Conservation (phyloP, 805 yeast species). For the Candida succiphila region DNA sequence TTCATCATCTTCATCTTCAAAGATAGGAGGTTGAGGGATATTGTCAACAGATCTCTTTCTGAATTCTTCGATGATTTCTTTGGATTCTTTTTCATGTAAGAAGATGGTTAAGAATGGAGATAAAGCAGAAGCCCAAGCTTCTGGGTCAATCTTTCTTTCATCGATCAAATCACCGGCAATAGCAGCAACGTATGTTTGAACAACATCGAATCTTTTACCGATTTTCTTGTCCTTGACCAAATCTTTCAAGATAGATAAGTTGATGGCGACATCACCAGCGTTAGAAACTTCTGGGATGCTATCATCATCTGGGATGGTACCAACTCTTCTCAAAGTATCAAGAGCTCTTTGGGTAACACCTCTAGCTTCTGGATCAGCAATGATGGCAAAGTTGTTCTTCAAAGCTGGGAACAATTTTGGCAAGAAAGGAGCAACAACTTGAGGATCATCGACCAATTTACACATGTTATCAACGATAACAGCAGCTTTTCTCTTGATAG, state of each 20-base stretch:
- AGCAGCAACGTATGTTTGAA: slow-evolving; percentile 79
- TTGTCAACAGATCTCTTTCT: slow-evolving; percentile 95
- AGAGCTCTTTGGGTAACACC: slow-evolving; percentile 95
- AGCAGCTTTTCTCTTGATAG: slow-evolving; percentile 99
- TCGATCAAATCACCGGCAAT: slow-evolving; percentile 99
- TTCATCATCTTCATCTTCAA: slow-evolving; percentile 90
- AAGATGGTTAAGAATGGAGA: slow-evolving; percentile 94
- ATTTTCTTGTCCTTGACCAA: slow-evolving; percentile 60
- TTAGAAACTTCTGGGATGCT: slow-evolving; percentile 93
- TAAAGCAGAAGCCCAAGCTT: slow-evolving; percentile 80
- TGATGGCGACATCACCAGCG: slow-evolving; percentile 94
- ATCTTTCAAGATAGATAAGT: slow-evolving; percentile 69
- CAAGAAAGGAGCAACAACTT: slow-evolving; percentile 99
- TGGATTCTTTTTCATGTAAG: slow-evolving; percentile 88
- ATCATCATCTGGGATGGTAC: slow-evolving; percentile 89
- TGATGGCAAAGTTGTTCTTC: slow-evolving; percentile 86
- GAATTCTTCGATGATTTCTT: slow-evolving; percentile 85
- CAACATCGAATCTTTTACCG: slow-evolving; percentile 70
- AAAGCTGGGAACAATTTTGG: slow-evolving; percentile 91
- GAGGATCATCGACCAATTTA: slow-evolving; percentile 99
- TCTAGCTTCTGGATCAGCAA: slow-evolving; percentile 99
- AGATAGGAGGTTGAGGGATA: slow-evolving; percentile 93
- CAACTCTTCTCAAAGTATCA: slow-evolving; percentile 97
- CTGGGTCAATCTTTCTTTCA: slow-evolving; percentile 91
- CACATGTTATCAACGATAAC: slow-evolving; percentile 99